A percentile compares a stretch with the other conserved stretches of the same genome.
Evolutionary conservation across 371 early-diverging fungal genomes (phyloP).

Genomic region (Saksenaea vasiformis): DNA sequence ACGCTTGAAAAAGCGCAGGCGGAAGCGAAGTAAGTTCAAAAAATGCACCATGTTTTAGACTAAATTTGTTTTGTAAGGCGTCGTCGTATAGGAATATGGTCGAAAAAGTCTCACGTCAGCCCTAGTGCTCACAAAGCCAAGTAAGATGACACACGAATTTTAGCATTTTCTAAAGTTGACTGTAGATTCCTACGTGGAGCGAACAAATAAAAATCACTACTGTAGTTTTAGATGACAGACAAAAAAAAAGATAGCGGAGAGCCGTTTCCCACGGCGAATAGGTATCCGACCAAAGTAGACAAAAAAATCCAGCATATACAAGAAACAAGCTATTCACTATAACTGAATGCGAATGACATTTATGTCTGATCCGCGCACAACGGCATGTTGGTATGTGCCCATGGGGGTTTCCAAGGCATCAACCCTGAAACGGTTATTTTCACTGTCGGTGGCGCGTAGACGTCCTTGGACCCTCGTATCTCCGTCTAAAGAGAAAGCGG

Average conservation of each 20-base stretch:
- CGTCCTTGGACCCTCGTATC: slow-evolving; percentile 38
- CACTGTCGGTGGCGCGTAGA: slow-evolving; percentile 45
- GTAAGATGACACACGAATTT: slow-evolving; percentile 14
- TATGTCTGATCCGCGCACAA: slow-evolving; percentile 55
- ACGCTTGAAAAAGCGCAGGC: slow-evolving; percentile 52
- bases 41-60: background rate
- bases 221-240: background rate
- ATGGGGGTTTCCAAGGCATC: slow-evolving; percentile 47
- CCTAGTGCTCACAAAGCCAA: slow-evolving; percentile 49
- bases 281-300: no score
- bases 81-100: slow-evolving; percentile 41
- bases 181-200: slow-evolving; percentile 9
- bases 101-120: slow-evolving; percentile 35
- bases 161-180: background rate
- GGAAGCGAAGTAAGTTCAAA: slow-evolving; percentile 59
- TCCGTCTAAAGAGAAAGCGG: slow-evolving; percentile 34
- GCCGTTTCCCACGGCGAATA: no score
- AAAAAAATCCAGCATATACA: background rate
- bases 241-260: background rate
- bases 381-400: slow-evolving; percentile 47
- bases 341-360: background rate
- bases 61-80: slow-evolving; percentile 13
- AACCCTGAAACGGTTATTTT: slow-evolving; percentile 53
- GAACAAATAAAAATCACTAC: background rate
- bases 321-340: background rate